Evolutionary conservation across 2,329 filamentous ascomycete genomes (phyloP).

Genomic region (Diaporthe ilicicola): DNA sequence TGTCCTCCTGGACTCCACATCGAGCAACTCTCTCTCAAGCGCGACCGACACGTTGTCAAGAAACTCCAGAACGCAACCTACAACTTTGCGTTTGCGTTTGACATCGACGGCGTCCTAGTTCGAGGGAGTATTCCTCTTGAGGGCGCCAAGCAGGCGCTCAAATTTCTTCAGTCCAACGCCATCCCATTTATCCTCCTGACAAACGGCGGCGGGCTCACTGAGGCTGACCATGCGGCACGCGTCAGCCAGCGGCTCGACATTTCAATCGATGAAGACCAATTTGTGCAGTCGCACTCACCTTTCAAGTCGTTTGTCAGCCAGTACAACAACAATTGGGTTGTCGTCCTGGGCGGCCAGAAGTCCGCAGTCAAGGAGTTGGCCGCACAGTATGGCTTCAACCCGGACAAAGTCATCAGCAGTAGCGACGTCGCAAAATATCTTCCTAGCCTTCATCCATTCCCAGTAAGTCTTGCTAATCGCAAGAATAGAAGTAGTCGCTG

Average conservation of each 20-base stretch:
- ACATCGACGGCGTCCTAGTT: slow-evolving; percentile 76
- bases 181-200: slow-evolving; percentile 80
- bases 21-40: neutral
- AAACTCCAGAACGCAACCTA: neutral
- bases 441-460: slow-evolving; percentile 43
- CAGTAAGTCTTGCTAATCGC: slow-evolving; percentile 2
- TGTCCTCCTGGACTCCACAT: neutral
- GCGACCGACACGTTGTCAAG: neutral
- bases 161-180: slow-evolving; percentile 63
- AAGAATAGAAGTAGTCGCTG: fast-evolving
- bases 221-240: slow-evolving; percentile 67
- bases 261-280: slow-evolving; percentile 52
- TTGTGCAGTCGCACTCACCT: slow-evolving; percentile 80
- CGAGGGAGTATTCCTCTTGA: slow-evolving; percentile 70
- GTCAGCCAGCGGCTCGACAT: slow-evolving; percentile 62
- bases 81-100: slow-evolving; percentile 43
- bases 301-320: slow-evolving; percentile 64
- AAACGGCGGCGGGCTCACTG: slow-evolving; percentile 76
- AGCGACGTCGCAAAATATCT: slow-evolving; percentile 43
- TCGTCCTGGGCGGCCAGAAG: slow-evolving; percentile 61
- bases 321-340: slow-evolving; percentile 60
- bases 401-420: slow-evolving; percentile 44
- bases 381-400: slow-evolving; percentile 44
- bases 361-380: slow-evolving; percentile 43
- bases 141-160: slow-evolving; percentile 66